phyloP scores from a whole-genome alignment of 2,329 filamentous ascomycete species.

The Cercospora canescens region DNA sequence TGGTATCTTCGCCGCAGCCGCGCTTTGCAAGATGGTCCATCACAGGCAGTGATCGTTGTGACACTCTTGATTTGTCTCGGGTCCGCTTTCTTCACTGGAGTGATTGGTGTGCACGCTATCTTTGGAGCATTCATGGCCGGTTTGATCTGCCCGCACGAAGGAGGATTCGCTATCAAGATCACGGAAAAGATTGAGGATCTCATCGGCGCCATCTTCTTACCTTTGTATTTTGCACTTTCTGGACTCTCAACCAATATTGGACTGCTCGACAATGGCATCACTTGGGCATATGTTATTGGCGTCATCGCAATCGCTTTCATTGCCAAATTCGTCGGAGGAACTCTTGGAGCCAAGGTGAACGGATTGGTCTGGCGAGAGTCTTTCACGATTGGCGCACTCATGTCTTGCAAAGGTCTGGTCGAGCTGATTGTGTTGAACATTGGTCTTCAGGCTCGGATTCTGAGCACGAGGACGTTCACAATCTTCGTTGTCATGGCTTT shows the following conservation, averaged over 20 bases:
- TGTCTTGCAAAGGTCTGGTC: constrained; percentile 96
- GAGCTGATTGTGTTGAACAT: constrained; percentile 65
- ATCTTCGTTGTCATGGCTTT: constrained; percentile 95
- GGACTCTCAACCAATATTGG: constrained; percentile 87
- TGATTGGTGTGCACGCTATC: constrained; percentile 91
- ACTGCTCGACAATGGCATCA: constrained; percentile 74
- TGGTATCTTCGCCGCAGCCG: constrained; percentile 73
- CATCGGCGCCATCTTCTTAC: constrained; percentile 78
- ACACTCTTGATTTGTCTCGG: constrained; percentile 77
- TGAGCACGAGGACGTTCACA: constrained; percentile 80
- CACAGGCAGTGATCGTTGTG: constrained; percentile 78
- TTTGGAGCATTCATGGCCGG: constrained; percentile 91
- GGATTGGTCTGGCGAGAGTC: constrained; percentile 89
- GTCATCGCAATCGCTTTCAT: constrained; percentile 79
- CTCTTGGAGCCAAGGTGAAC: constrained; percentile 71
- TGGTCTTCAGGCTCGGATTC: constrained; percentile 42
- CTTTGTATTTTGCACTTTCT: constrained; percentile 90
- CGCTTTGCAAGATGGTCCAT: constrained; percentile 83
- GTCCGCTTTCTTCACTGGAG: constrained; percentile 83
- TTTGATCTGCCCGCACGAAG: constrained; percentile 85
- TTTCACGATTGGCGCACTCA: constrained; percentile 81
- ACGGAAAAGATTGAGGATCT: constrained; percentile 95
- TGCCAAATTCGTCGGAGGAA: constrained; percentile 81
- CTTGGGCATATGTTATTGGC: constrained; percentile 87
- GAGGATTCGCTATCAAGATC: constrained; percentile 85